These are phyloP conservation scores for Cladosporium sp. DNA, from an alignment of 2,329 filamentous ascomycete species.

Conservation along the genomic window DNA sequence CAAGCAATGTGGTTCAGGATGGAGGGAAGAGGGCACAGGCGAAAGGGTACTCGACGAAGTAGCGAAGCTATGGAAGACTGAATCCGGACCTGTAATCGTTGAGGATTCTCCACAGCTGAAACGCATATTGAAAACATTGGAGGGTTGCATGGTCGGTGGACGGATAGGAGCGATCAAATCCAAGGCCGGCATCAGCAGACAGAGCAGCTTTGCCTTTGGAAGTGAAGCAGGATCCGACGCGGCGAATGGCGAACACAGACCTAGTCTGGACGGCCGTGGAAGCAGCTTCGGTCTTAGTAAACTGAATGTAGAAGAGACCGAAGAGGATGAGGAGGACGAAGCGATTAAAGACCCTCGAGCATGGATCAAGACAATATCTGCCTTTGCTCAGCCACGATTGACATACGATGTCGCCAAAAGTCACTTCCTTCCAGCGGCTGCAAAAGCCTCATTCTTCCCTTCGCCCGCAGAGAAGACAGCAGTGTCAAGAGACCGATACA, in stretches of 20 bases:
- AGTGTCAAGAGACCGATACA: constrained; percentile 84
- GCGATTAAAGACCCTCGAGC: constrained; percentile 64
- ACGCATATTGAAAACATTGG: constrained; percentile 75
- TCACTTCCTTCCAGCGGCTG: constrained; percentile 69
- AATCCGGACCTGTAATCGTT: constrained; percentile 84
- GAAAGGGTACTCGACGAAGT: constrained; percentile 91
- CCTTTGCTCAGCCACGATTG: constrained; percentile 79
- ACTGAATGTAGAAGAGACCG: constrained; percentile 50
- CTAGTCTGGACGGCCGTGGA: constrained; percentile 51
- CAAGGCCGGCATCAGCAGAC: constrained; percentile 47
- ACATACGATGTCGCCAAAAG: constrained; percentile 77
- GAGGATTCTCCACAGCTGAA: constrained; percentile 71
- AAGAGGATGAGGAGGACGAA: constrained; percentile 58
- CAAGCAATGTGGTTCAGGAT: constrained; percentile 89
- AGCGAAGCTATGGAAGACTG: constrained; percentile 85
- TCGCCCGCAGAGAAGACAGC: constrained; percentile 75
- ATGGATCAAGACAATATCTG: constrained; percentile 79
- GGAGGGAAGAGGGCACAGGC: constrained; percentile 90
- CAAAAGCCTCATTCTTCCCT: constrained; percentile 55
- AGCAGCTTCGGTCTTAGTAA: constrained; percentile 58
- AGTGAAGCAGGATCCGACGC: constrained; percentile 28
- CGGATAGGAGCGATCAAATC: constrained; percentile 53
- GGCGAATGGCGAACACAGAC: constrained; percentile 19
- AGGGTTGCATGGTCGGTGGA: constrained; percentile 86
- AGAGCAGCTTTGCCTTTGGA: constrained; percentile 63